phyloP scores from a whole-genome alignment of 306 rosid genomes.

The Inga leiocalycina region DNA sequence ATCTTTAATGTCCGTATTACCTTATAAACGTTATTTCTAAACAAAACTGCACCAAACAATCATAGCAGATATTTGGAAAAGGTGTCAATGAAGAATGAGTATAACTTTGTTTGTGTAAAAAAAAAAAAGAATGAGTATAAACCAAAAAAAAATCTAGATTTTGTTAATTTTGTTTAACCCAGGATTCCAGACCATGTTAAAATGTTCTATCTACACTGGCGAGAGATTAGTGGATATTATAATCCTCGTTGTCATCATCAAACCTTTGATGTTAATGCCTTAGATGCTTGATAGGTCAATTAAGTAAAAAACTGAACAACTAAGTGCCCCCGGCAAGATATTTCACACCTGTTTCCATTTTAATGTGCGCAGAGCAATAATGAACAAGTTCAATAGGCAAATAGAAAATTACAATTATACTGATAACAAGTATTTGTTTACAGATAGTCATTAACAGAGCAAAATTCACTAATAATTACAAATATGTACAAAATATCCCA shows the following conservation, averaged over 20 bases:
- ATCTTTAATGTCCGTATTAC: neutral
- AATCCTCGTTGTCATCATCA: slow-evolving; percentile 16
- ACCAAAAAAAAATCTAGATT: neutral
- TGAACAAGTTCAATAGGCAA: too few species aligned
- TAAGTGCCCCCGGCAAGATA: slow-evolving; percentile 82
- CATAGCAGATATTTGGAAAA: slow-evolving; percentile 23
- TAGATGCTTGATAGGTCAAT: slow-evolving; percentile 57
- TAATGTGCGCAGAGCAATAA: too few species aligned
- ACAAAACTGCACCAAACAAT: slow-evolving; percentile 27
- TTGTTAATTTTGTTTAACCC: neutral
- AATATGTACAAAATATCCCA: too few species aligned
- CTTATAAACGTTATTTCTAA: neutral
- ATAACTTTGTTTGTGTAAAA: neutral
- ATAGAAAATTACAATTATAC: too few species aligned
- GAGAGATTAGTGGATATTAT: slow-evolving; percentile 16
- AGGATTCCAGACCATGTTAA: slow-evolving; percentile 1
- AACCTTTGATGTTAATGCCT: slow-evolving; percentile 76
- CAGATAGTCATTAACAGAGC: too few species aligned
- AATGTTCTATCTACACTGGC: neutral
- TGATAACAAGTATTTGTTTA: too few species aligned
- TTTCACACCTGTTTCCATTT: too few species aligned
- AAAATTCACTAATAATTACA: too few species aligned
- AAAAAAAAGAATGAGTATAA: slow-evolving; percentile 17
- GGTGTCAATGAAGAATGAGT: slow-evolving; percentile 26
- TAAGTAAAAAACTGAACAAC: slow-evolving; percentile 66